Base-by-base conservation (phyloP, 192 early-diverging fungal species). In the Rhizoclosmatium sp. region DNA sequence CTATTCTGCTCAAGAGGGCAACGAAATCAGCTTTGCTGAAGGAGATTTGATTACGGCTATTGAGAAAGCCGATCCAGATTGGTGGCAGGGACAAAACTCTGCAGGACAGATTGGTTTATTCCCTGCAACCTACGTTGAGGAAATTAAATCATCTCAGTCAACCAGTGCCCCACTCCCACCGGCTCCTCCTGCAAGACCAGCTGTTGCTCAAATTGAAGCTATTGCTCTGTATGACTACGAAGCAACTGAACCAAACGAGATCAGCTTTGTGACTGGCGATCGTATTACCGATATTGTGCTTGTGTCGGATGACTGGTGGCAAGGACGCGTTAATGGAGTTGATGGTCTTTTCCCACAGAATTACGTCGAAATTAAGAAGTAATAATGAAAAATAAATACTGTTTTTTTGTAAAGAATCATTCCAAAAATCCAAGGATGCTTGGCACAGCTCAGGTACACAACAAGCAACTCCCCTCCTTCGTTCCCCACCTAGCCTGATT, bases 281-380 rank as follows among this genome's bases (percentile, higher is more conserved):
- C 56, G 81, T 3, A 95, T 99, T 74, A 86, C 83, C 2, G 80
- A 95, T 40, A 93, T 99, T 72, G 92, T 92, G 73, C 93, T 93
- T 80, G 91, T 92, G 0, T 91, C 89, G 12, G 93, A 94, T 7
- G 97, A 95, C 45, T 99, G 97, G 97, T 99, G 97, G 97, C 89
- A 92, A 75, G 97, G 97, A 47, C 82, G 68, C 2, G 69, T 77
- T 12, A 71, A 73, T 31, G 85, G 85, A 12, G 45, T 60, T 21
- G 71, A 65, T 7, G 85, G 85, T 3, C 66, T 87, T 39, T 86
- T 78, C 58, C 77, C 77, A 59, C 67, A 67, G 42, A 78, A 78
- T 58, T 78, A 78, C 44, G 77, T 78, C 23, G 67, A 78, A 40
- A 49, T 71, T 49, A 23, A 49, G n/a, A 71, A 71, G 39, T 71